phyloP scores from a whole-genome alignment of 1,284 basidiomycete species.

The Apiotrichum siamense region DNA sequence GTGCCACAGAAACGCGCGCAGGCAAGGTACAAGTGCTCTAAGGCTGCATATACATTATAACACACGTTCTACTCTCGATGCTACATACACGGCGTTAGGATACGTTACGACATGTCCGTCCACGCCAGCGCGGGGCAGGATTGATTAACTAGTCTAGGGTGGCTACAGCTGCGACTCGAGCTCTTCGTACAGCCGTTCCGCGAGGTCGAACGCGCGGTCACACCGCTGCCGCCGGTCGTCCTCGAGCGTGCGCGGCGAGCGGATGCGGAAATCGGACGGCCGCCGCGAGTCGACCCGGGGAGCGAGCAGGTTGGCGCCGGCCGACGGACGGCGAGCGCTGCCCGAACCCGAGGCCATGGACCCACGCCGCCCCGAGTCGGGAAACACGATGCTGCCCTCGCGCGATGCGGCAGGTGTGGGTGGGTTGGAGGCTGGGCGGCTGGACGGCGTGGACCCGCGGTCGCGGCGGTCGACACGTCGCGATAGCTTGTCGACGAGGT shows the following conservation, averaged over 20 bases:
- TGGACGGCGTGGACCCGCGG: not conserved
- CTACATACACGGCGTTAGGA: no score
- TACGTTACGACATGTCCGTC: no score
- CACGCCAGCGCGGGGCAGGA: no score
- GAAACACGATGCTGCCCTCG: not conserved
- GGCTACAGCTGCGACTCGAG: conserved; percentile 16
- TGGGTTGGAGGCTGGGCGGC: not conserved
- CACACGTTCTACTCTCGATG: no score
- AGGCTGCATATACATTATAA: no score
- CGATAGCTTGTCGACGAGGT: not conserved
- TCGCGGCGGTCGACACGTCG: not conserved
- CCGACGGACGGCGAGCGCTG: not conserved
- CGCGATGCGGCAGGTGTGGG: not conserved
- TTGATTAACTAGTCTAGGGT: no score
- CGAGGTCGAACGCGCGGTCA: conserved; percentile 11
- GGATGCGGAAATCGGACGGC: not conserved
- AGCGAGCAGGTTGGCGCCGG: not conserved
- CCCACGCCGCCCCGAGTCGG: not conserved
- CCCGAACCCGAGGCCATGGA: not conserved
- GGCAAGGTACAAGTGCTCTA: no score
- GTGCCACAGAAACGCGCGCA: no score
- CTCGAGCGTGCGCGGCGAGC: not conserved
- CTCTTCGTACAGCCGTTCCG: conserved; percentile 17
- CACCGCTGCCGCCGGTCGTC: conserved; percentile 4
- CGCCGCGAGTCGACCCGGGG: not conserved